Percentiles rank a stretch among this genome's conserved stretches.
Evolutionary conservation across 352 stramenopile species (phyloP).

Genomic region (Globisporangium heterothallicum): DNA sequence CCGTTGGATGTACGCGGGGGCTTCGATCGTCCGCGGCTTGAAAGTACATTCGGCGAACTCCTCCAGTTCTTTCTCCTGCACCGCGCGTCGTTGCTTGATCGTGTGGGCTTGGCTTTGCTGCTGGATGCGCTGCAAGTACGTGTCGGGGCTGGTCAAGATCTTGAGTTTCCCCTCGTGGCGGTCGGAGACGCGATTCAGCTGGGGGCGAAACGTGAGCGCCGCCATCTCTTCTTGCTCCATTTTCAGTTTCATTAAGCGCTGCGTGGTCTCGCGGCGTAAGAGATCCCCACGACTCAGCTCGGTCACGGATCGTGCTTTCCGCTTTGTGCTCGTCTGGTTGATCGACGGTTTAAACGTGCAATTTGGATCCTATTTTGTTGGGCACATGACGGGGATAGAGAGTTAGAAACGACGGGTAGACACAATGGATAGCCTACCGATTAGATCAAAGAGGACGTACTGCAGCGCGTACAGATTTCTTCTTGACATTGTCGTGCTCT

Average conservation of each 20-base stretch:
- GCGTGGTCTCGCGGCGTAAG: slow-evolving; percentile 66
- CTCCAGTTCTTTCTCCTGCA: slow-evolving; percentile 77
- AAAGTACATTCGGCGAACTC: slow-evolving; percentile 85
- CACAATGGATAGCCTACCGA: background rate
- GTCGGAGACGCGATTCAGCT: slow-evolving; percentile 64
- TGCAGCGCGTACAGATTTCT: slow-evolving; percentile 55
- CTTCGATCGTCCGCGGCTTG: slow-evolving; percentile 78
- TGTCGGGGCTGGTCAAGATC: slow-evolving; percentile 72
- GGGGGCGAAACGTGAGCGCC: slow-evolving; percentile 70
- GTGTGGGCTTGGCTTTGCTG: slow-evolving; percentile 68
- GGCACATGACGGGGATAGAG: too few relatives aligned
- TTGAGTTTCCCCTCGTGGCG: slow-evolving; percentile 70
- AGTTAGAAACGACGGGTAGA: too few relatives aligned
- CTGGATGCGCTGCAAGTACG: slow-evolving; percentile 77
- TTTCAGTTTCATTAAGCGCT: slow-evolving; percentile 81
- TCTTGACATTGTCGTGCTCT: slow-evolving; percentile 76
- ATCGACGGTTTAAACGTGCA: slow-evolving; percentile 85
- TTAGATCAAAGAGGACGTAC: slow-evolving; percentile 18
- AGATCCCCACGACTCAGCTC: slow-evolving; percentile 77
- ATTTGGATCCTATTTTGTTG: slow-evolving; percentile 48
- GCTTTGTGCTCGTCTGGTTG: slow-evolving; percentile 60
- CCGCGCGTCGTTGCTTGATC: slow-evolving; percentile 64
- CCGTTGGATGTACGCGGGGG: slow-evolving; percentile 74
- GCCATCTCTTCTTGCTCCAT: slow-evolving; percentile 87
- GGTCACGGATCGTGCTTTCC: slow-evolving; percentile 61